Conservation (phyloP, 2,329 filamentous ascomycete genomes). For the Exophiala sideris region DNA sequence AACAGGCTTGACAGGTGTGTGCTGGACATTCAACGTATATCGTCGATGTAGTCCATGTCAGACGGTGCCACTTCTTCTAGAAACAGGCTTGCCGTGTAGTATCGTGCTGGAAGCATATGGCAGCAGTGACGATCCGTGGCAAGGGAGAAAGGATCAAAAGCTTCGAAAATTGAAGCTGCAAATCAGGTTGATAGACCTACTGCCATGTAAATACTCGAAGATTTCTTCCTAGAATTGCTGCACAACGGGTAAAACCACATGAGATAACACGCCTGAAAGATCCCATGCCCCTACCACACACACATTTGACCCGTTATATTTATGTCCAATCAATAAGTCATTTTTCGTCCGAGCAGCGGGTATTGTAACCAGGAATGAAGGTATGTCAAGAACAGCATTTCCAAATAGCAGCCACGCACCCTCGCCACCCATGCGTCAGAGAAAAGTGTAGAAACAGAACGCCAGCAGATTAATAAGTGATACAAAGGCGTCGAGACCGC, state of each 20-base stretch:
- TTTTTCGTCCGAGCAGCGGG: constrained; percentile 26
- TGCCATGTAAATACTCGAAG: no score
- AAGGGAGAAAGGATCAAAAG: no score
- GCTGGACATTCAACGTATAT: no score
- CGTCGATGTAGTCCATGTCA: no score
- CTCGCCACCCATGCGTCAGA: constrained; percentile 15
- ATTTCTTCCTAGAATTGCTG: constrained; percentile 6
- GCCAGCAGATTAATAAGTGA: constrained; percentile 22
- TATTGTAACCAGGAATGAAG: constrained; percentile 21
- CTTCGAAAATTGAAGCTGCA: no score
- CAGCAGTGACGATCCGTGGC: no score
- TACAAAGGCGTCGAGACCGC: constrained; percentile 12
- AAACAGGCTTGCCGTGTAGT: no score
- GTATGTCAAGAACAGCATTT: constrained; percentile 12
- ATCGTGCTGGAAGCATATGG: no score
- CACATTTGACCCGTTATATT: constrained; percentile 16
- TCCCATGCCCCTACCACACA: constrained; percentile 13
- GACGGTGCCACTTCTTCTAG: no score
- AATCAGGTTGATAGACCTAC: no score
- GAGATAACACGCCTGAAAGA: constrained; percentile 10
- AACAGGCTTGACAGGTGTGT: no score
- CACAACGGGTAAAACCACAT: background rate
- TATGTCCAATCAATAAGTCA: constrained; percentile 27
- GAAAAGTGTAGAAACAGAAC: constrained; percentile 13
- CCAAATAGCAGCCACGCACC: constrained; percentile 5